Base-by-base conservation (phyloP, 495 filamentous ascomycete species). In the Choiromyces venosus region DNA sequence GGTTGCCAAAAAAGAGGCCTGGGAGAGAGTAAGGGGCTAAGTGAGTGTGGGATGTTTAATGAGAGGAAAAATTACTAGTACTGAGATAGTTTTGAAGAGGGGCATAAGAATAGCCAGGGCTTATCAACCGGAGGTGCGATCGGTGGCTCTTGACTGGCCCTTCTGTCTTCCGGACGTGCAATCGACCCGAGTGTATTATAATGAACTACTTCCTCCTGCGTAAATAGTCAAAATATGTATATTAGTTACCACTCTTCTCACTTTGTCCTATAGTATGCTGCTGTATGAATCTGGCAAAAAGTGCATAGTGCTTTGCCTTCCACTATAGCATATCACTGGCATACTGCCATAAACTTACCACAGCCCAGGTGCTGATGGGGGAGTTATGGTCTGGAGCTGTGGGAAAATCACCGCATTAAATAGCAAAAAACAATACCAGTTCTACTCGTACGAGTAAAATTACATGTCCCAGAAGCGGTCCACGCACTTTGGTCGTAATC, bases 1-100 rank as follows among this genome's bases (percentile, higher is more conserved):
- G 12, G 19, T 14, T 44, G 6, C 68, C 37, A 36, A 68, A 68
- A 68, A 37, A 21, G n/a, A 73, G 73, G 65, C 38, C 38, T 16
- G 36, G 37, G 29, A 71, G 18, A 61, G 72, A 39, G 52, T 39
- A 21, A 61, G 25, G 25, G 12, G 52, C 33, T 33, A 7, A 61
- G 25, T 61, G 16, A 18, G 12, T 33, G 25, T 61, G 25, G 25
- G 52, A 33, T 61, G 25, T 61, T 61, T 61, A 3, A 29, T 9
- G 5, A 25, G 25, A 12, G 21, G 44, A 46, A 7, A 9, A n/a
- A 21, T 42, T 42, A 19, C 16, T 19, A 21, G 14, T 42, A 19
- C 16, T 19, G 19, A 46, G 9, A 4, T 9, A 46, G 44, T n/a
- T n/a, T 19, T n/a, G 44, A 42, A 42, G 40, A 19, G 44, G 44